phyloP scores from a whole-genome alignment of 2,329 filamentous ascomycete species.

The Apiospora arundinis region DNA sequence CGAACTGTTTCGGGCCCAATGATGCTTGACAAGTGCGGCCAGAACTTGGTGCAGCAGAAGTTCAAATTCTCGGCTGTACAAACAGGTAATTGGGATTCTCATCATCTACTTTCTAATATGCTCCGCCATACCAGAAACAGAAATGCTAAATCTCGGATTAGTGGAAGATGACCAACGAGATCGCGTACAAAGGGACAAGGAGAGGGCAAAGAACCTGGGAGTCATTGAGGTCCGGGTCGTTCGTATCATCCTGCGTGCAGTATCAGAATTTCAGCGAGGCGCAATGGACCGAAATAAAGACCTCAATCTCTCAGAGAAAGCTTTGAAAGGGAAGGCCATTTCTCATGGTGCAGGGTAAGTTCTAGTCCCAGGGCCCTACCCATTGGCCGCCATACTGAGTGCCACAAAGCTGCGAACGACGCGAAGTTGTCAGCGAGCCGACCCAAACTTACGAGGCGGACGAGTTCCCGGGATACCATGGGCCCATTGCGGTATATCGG shows the following conservation, averaged over 20 bases:
- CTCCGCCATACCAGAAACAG: not conserved
- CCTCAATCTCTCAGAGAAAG: not conserved
- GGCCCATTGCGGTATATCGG: not conserved
- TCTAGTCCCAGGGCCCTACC: not conserved
- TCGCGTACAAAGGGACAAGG: not conserved
- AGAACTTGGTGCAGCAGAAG: not conserved
- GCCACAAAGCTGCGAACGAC: not conserved
- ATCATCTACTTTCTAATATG: too few relatives aligned
- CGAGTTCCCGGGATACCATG: not conserved
- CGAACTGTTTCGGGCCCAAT: not conserved
- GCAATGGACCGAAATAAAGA: too few relatives aligned
- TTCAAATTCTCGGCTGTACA: not conserved
- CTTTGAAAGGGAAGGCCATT: constrained; percentile 9
- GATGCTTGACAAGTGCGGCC: not conserved
- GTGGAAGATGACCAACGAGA: not conserved
- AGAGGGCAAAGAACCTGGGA: not conserved
- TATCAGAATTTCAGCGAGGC: not conserved
- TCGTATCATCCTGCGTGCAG: not conserved
- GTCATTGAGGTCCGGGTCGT: not conserved
- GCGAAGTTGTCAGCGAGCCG: not conserved
- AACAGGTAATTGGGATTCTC: not conserved
- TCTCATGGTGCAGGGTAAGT: not conserved
- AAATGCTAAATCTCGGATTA: not conserved
- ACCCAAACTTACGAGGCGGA: not conserved
- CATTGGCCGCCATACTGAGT: not conserved